Evolutionary conservation across 2,329 filamentous ascomycete species (phyloP).

Genomic region (Pleoardoris graminearum): DNA sequence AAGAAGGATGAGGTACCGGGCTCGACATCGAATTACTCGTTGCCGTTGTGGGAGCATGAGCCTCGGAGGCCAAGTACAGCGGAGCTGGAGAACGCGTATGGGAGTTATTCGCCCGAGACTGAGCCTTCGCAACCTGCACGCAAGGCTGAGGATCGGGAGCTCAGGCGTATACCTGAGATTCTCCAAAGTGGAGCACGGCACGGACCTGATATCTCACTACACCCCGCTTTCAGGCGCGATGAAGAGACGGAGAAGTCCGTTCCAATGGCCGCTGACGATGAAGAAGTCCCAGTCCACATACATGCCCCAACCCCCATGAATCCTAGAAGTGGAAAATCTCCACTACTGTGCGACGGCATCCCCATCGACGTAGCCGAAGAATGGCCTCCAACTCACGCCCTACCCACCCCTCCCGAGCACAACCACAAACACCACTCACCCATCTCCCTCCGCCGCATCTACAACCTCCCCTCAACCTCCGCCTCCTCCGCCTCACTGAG

Average conservation of each 20-base stretch:
- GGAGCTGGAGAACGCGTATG: neutral
- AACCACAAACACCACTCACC: neutral
- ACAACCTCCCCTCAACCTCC: constrained; percentile 4
- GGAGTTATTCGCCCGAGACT: too few species aligned
- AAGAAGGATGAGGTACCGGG: neutral
- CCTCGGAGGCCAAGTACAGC: neutral
- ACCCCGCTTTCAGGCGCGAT: neutral
- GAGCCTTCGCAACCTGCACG: neutral
- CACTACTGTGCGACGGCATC: neutral
- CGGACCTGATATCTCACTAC: neutral
- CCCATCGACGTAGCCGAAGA: neutral
- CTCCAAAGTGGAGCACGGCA: neutral
- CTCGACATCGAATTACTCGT: neutral
- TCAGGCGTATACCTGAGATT: neutral
- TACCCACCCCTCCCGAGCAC: neutral
- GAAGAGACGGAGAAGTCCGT: neutral
- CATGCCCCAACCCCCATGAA: neutral
- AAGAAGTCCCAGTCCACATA: too few species aligned
- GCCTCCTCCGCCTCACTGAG: neutral
- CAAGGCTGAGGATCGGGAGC: too few species aligned
- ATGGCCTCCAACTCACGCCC: neutral
- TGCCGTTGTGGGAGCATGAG: neutral
- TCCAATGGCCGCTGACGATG: too few species aligned
- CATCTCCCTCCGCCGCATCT: neutral
- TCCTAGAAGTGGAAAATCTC: neutral